Conservation (phyloP, 805 yeast species). For the Saturnispora saitoi region DNA sequence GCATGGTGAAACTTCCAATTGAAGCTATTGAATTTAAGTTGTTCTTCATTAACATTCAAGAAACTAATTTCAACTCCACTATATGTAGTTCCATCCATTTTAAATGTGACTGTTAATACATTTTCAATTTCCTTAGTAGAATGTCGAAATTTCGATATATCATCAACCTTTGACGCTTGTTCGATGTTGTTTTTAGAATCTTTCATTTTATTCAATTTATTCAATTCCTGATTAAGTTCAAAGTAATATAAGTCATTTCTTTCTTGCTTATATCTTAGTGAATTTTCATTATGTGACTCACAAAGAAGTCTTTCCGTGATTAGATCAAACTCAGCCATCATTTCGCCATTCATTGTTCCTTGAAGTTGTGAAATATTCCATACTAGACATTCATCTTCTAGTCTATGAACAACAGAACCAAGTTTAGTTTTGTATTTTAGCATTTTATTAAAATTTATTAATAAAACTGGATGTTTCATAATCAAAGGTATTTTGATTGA, state of each 20-base stretch:
- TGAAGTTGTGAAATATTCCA: conserved; percentile 67
- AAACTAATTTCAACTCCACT: conserved; percentile 63
- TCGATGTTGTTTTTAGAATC: not conserved
- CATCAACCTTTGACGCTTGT: conserved; percentile 21
- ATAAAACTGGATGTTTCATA: conserved; percentile 16
- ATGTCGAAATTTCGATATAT: conserved; percentile 21
- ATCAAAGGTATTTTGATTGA: conserved; percentile 54
- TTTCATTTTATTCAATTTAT: conserved; percentile 15
- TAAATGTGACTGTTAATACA: conserved; percentile 32
- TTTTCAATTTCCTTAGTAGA: conserved; percentile 4
- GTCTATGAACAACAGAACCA: conserved; percentile 64
- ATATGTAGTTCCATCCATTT: conserved; percentile 54
- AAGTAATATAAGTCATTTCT: conserved; percentile 27
- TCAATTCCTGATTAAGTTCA: conserved; percentile 24
- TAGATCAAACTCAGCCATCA: conserved; percentile 30
- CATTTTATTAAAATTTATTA: conserved; percentile 36
- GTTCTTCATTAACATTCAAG: conserved; percentile 55
- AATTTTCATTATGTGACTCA: conserved; percentile 15
- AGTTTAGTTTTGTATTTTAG: conserved; percentile 63
- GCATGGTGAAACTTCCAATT: conserved; percentile 71
- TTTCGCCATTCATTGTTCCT: conserved; percentile 37
- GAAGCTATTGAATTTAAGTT: conserved; percentile 48
- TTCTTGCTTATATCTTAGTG: conserved; percentile 25
- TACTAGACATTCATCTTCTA: conserved; percentile 58
- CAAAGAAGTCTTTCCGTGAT: conserved; percentile 14